phyloP scores from a whole-genome alignment of 768 basidiomycete species.

The Psilocybe subaeruginosa region DNA sequence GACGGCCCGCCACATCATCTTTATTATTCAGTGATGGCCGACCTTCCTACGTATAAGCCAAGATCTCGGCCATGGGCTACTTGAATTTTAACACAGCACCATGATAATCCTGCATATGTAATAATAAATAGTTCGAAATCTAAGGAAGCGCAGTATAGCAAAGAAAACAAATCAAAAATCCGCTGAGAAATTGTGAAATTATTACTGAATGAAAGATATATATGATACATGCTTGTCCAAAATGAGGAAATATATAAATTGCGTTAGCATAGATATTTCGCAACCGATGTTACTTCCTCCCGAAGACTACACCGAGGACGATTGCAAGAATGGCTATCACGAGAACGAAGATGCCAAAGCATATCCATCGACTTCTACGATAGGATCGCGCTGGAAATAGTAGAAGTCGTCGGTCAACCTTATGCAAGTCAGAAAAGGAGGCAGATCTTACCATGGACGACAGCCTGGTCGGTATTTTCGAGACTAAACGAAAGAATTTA shows the following conservation, averaged over 20 bases:
- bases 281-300: conserved; percentile 20
- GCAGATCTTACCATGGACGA: conserved; percentile 46
- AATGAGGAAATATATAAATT: not conserved
- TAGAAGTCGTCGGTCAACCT: conserved; percentile 6
- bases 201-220: not conserved
- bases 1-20: conserved; percentile 12
- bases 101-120: not conserved
- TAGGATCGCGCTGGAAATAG: conserved; percentile 45
- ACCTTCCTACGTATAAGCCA: not conserved
- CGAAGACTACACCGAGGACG: conserved; percentile 54
- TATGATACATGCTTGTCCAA: not conserved
- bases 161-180: not conserved
- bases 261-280: not conserved
- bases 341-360: conserved; percentile 66
- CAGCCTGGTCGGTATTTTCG: conserved; percentile 66
- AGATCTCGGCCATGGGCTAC: not conserved
- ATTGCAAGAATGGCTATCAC: conserved; percentile 60
- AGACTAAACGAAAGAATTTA: conserved; percentile 41
- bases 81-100: not conserved
- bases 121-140: not conserved
- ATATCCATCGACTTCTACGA: conserved; percentile 86
- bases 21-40: conserved; percentile 3
- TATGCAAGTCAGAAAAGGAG: not conserved
- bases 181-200: not conserved
- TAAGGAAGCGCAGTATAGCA: not conserved